Percentiles rank a stretch among this genome's conserved stretches.
phyloP scores from a whole-genome alignment of 2,329 filamentous ascomycete genomes.

The Hypoxylon sp. region DNA sequence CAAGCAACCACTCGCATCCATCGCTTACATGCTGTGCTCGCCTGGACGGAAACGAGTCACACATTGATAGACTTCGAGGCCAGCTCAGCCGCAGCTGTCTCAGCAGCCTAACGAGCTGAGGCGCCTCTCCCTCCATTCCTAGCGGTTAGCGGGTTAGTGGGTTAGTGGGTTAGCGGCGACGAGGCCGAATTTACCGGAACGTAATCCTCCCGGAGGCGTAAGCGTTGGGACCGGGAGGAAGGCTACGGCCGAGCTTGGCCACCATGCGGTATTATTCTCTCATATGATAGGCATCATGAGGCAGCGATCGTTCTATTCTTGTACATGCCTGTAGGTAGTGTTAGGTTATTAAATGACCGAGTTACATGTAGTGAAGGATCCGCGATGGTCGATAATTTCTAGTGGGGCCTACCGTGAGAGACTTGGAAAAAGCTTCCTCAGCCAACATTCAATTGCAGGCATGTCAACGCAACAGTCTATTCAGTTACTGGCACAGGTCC shows the following conservation, averaged over 20 bases:
- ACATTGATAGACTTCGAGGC: slow-evolving; percentile 1
- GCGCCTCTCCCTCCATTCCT: background rate
- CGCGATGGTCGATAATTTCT: background rate
- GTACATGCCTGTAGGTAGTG: background rate
- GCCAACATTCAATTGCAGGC: background rate
- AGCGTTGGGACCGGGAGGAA: slow-evolving; percentile 1
- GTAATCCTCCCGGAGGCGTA: slow-evolving; percentile 30
- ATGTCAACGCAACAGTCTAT: background rate
- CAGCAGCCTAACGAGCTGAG: background rate
- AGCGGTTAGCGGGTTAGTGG: background rate
- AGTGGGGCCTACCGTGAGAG: background rate
- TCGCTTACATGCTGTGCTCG: background rate
- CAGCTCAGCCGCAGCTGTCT: background rate
- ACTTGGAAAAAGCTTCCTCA: background rate
- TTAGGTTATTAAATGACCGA: background rate
- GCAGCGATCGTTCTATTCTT: slow-evolving; percentile 5
- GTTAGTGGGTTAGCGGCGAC: background rate
- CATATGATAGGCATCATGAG: background rate
- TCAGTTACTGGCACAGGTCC: background rate
- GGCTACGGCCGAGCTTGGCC: slow-evolving; percentile 1
- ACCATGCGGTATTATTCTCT: background rate
- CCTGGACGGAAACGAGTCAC: slow-evolving; percentile 1
- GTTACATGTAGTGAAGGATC: background rate
- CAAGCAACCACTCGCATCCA: background rate
- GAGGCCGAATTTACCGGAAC: slow-evolving; percentile 6